Percentiles rank a stretch among this genome's conserved stretches.
Conservation (phyloP, 1,139 yeast genomes). For the Debaryomyces sp. region DNA sequence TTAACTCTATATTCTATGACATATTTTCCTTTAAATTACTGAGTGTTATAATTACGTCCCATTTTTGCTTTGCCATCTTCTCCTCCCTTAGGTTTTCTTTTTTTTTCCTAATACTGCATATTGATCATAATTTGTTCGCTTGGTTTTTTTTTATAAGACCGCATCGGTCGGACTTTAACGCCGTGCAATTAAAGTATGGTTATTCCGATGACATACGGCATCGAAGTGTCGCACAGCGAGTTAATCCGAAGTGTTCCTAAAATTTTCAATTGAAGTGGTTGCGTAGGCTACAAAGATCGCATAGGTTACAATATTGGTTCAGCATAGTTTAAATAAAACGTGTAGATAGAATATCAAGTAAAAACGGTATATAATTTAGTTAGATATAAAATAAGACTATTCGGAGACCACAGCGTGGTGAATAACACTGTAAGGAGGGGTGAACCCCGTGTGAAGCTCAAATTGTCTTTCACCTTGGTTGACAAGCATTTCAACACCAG, state of each 20-base stretch:
- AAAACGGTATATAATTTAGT: not conserved
- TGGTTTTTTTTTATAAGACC: not conserved
- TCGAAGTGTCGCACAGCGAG: not conserved
- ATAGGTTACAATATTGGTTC: not conserved
- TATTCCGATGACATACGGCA: constrained; percentile 1
- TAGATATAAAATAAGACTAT: constrained; percentile 6
- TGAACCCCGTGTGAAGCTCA: constrained; percentile 70
- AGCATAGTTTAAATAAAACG: not conserved
- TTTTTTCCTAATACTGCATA: constrained; percentile 2
- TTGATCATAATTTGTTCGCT: not conserved
- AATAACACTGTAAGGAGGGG: constrained; percentile 62
- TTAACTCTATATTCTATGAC: not conserved
- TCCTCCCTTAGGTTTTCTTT: constrained; percentile 4
- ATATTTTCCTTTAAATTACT: not conserved
- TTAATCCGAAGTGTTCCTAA: not conserved
- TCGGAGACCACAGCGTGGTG: constrained; percentile 56
- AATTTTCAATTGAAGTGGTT: not conserved
- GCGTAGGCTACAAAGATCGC: not conserved
- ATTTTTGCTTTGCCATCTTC: constrained; percentile 3
- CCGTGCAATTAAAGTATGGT: not conserved
- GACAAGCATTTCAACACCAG: constrained; percentile 90
- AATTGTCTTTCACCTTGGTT: constrained; percentile 93
- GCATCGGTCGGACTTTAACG: constrained; percentile 1
- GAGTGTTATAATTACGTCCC: not conserved
- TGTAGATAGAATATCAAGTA: not conserved